A percentile compares a stretch with the other conserved stretches of the same genome.
These are phyloP conservation scores for Orbilia brochopaga DNA, from an alignment of 2,329 filamentous ascomycete species.

Conservation along the genomic window DNA sequence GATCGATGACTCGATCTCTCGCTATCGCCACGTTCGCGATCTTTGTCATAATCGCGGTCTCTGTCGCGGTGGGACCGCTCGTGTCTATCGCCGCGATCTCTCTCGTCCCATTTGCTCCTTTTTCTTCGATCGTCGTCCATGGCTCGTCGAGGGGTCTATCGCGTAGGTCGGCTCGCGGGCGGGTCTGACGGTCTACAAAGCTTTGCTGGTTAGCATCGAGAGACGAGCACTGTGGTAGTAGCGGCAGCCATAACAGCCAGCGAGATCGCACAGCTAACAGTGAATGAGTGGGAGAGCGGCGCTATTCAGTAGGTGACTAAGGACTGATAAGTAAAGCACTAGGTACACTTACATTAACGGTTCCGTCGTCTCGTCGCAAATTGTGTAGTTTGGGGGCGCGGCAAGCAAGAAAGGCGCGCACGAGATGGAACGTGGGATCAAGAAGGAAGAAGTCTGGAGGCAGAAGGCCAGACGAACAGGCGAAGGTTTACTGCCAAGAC, in stretches of 20 bases:
- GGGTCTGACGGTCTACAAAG: background rate
- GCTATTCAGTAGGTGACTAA: background rate
- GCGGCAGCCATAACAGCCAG: too few relatives aligned
- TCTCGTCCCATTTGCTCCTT: slow-evolving; percentile 55
- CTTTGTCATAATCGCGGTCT: slow-evolving; percentile 35
- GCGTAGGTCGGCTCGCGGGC: background rate
- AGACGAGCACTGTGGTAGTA: too few relatives aligned
- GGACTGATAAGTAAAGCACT: too few relatives aligned
- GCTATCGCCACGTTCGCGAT: slow-evolving; percentile 28
- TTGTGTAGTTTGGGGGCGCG: background rate
- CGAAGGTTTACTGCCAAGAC: slow-evolving; percentile 4
- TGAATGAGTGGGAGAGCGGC: too few relatives aligned
- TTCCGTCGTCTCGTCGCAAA: background rate
- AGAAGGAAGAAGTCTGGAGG: background rate
- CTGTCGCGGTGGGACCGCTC: slow-evolving; percentile 51
- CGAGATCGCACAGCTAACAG: too few relatives aligned
- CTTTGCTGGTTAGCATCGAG: background rate
- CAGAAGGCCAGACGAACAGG: background rate
- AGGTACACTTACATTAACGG: background rate
- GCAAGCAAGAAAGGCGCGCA: background rate
- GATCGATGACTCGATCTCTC: slow-evolving; percentile 61
- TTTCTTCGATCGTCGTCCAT: slow-evolving; percentile 54
- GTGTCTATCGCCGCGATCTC: slow-evolving; percentile 52
- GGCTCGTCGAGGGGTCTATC: background rate
- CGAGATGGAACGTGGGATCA: background rate